Conservation (phyloP, 2,329 filamentous ascomycete genomes). For the Sordariomycetes sp. region DNA sequence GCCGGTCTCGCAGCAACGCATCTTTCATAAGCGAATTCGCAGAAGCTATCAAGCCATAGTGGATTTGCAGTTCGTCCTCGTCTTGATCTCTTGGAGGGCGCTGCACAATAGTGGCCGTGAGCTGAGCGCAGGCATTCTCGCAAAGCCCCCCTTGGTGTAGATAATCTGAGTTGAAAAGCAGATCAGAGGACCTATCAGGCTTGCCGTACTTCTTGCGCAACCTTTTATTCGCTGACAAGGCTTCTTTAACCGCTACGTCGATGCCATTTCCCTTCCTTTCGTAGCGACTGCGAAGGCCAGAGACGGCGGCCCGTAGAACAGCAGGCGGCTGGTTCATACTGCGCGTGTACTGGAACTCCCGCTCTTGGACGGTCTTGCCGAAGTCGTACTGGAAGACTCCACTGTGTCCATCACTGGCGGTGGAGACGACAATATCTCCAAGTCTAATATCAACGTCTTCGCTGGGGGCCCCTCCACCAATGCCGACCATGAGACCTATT, state of each 20-base stretch:
- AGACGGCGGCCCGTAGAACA: background rate
- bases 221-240: background rate
- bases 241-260: background rate
- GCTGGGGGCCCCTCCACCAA: slow-evolving; percentile 22
- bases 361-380: slow-evolving; percentile 6
- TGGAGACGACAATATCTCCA: slow-evolving; percentile 23
- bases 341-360: slow-evolving; percentile 2
- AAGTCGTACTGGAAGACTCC: slow-evolving; percentile 8
- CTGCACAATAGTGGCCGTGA: background rate
- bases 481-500: slow-evolving; percentile 21
- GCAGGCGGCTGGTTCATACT: slow-evolving; percentile 4
- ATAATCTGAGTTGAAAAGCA: background rate
- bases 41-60: slow-evolving; percentile 8
- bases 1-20: slow-evolving; percentile 12
- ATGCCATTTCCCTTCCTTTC: background rate
- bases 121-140: background rate
- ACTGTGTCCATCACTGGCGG: background rate
- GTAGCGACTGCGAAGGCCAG: background rate
- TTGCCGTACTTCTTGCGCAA: background rate
- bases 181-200: background rate
- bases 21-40: slow-evolving; percentile 10
- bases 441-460: slow-evolving; percentile 22
- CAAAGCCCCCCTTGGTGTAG: background rate
- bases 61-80: slow-evolving; percentile 6
- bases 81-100: background rate